phyloP scores from a whole-genome alignment of 495 filamentous ascomycete genomes.

The Tuber aestivum region DNA sequence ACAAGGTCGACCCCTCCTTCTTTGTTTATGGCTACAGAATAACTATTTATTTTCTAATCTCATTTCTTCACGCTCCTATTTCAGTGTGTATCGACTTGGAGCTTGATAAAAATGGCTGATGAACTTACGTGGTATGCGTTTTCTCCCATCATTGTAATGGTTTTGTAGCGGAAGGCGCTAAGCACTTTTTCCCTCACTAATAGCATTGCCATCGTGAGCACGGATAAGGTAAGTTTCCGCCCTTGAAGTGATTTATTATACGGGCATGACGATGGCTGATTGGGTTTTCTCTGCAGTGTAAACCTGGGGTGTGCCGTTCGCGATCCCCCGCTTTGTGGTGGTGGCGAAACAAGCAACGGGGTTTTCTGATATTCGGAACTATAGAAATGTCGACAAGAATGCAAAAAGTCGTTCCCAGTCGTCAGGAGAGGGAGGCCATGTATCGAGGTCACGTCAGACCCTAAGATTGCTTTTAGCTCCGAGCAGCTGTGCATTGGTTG shows the following conservation, averaged over 20 bases:
- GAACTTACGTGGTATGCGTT: constrained; percentile 68
- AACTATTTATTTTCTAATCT: background rate
- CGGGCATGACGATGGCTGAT: constrained; percentile 38
- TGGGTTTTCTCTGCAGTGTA: constrained; percentile 63
- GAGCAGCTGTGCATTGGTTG: constrained; percentile 93
- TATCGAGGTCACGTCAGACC: constrained; percentile 82
- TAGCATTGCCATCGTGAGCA: constrained; percentile 96
- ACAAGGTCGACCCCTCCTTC: constrained; percentile 23
- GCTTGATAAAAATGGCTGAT: constrained; percentile 62
- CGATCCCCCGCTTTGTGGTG: background rate
- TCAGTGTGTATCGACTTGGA: background rate
- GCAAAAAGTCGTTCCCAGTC: constrained; percentile 98
- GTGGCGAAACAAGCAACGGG: background rate
- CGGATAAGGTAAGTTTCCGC: constrained; percentile 71
- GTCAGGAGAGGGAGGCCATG: constrained; percentile 96
- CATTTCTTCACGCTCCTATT: background rate
- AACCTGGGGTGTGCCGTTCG: constrained; percentile 67
- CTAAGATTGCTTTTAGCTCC: constrained; percentile 96
- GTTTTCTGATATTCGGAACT: constrained; percentile 13
- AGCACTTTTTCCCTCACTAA: constrained; percentile 1
- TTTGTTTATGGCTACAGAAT: background rate
- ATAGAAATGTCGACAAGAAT: constrained; percentile 94
- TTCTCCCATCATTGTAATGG: constrained; percentile 43
- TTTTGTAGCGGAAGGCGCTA: background rate
- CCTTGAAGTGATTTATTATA: background rate